Percentiles rank a stretch among this genome's conserved stretches.
Conservation (phyloP, 768 basidiomycete species). For the Leucocoprinus leucothites region DNA sequence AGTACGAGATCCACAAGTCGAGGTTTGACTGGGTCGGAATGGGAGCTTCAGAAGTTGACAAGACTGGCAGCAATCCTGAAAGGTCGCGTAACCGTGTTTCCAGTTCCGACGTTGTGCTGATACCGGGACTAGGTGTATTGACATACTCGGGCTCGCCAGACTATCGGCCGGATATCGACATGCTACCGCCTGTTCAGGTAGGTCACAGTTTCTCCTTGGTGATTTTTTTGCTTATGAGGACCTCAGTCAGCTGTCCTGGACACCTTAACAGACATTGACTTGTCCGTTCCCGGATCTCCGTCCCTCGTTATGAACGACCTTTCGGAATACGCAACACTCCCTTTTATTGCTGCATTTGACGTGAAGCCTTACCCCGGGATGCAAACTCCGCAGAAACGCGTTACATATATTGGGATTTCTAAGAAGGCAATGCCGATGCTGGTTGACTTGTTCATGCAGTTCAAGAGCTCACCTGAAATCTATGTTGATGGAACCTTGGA, state of each 20-base stretch:
- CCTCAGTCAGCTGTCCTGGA: conserved; percentile 70
- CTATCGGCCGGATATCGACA: conserved; percentile 86
- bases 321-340: conserved; percentile 81
- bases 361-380: conserved; percentile 39
- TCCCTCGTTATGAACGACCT: conserved; percentile 82
- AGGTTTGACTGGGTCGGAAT: conserved; percentile 50
- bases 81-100: conserved; percentile 34
- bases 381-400: conserved; percentile 51
- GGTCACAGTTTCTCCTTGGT: conserved; percentile 1
- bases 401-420: conserved; percentile 88
- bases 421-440: conserved; percentile 87
- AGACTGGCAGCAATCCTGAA: conserved; percentile 78
- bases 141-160: conserved; percentile 84
- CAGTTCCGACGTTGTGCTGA: not conserved
- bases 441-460: conserved; percentile 70
- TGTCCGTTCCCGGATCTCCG: conserved; percentile 56
- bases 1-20: conserved; percentile 52
- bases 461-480: conserved; percentile 57
- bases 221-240: not conserved
- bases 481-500: conserved; percentile 85
- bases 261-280: conserved; percentile 63
- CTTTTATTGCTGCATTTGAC: conserved; percentile 81
- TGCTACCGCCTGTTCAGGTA: conserved; percentile 78
- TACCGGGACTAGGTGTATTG: conserved; percentile 50
- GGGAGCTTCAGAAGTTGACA: conserved; percentile 61